phyloP scores from a whole-genome alignment of 768 basidiomycete species.

The Lactifluus echinatus region DNA sequence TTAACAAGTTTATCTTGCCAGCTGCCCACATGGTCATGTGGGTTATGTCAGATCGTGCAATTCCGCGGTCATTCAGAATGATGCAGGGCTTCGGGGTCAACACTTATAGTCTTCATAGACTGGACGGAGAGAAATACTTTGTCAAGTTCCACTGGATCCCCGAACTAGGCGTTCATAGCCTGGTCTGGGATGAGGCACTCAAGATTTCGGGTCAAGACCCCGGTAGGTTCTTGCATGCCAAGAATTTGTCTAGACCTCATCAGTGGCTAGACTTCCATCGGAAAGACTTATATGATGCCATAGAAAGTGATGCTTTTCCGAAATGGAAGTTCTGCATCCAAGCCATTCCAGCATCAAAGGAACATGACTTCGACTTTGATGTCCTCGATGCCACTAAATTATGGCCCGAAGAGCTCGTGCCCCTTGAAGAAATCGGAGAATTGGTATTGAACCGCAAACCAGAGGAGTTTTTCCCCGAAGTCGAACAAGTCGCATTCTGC shows the following conservation, averaged over 20 bases:
- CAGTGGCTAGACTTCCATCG: constrained; percentile 50
- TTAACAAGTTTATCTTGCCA: constrained; percentile 17
- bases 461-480: constrained; percentile 78
- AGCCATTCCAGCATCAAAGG: constrained; percentile 55
- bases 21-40: constrained; percentile 75
- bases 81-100: constrained; percentile 90
- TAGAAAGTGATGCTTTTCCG: constrained; percentile 58
- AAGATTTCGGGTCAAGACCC: constrained; percentile 82
- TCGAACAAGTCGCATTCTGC: constrained; percentile 86
- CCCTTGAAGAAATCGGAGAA: constrained; percentile 70
- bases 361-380: constrained; percentile 82
- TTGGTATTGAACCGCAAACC: constrained; percentile 54
- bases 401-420: constrained; percentile 76
- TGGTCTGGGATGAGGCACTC: constrained; percentile 86
- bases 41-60: constrained; percentile 76
- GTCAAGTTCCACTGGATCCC: constrained; percentile 87
- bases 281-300: constrained; percentile 80
- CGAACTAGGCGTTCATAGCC: constrained; percentile 72
- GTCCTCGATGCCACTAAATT: constrained; percentile 82
- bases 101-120: constrained; percentile 69
- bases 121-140: constrained; percentile 57
- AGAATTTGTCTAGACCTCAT: neutral
- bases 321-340: constrained; percentile 79
- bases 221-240: constrained; percentile 29
- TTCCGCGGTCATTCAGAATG: constrained; percentile 81